Base-by-base conservation (phyloP, 768 basidiomycete species). In the Mycena latifolia region DNA sequence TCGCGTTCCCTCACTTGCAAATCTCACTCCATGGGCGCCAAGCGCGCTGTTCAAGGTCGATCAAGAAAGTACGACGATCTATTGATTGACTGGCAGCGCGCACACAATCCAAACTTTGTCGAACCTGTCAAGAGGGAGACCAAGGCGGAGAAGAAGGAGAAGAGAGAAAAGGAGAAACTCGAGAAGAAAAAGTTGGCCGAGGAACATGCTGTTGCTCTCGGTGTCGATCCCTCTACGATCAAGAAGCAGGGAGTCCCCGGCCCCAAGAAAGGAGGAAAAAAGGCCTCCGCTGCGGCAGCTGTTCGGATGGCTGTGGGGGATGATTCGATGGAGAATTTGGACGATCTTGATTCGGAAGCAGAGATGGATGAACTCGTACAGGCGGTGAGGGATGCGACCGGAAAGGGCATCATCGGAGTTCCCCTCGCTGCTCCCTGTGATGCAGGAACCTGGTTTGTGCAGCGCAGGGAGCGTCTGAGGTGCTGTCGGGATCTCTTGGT, bases 1-100 rank as follows among this genome's bases (percentile, higher is more conserved):
- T 95, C 95, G 15, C 93, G 97, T 28, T 95, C 95, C 9, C 86
- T 99, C 39, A 98, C 97, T 0, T 99, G 97, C 83, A 99, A 99
- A 79, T 95, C 97, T 7, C 97, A 99, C 76, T 92, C 94, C 2
- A 97, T 99, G 91, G 95, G 95, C 17, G 93, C 95, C 14, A 99
- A 99, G 78, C 92, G 97, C 20, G 88, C 92, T 11, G 96, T 99
- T 1, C 86, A 87, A 66, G 94, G 94, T 35, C 93, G 97, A 5
- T 92, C 93, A 0, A 86, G 91, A 56, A 77, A 80, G 9, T 99
- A 95, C 74, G 96, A 98, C 73, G 91, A 91, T 46, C 86, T 99
- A 5, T 85, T 96, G 20, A 84, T 94, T 27, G 96, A 98, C 56
- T 99, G 95, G 95, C 92, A 95, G 72, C 89, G 93, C 35, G 90